Evolutionary conservation across 108 stramenopile species (phyloP).

Genomic region (Schizochytrium sp.): DNA sequence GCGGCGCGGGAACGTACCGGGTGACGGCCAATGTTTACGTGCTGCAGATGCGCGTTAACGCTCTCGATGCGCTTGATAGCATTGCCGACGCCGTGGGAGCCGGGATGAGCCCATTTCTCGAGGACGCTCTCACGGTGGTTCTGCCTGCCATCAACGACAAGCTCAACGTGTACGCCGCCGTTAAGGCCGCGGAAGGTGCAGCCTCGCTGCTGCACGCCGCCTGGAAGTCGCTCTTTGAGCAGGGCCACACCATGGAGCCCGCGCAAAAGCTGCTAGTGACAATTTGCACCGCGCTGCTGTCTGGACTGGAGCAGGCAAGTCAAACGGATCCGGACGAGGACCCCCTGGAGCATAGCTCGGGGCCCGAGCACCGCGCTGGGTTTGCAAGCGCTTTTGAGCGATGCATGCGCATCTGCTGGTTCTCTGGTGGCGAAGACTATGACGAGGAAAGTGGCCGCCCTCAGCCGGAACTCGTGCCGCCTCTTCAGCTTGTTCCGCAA

Average conservation of each 20-base stretch:
- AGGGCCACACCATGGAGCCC: conserved; percentile 16
- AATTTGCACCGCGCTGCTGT: neutral
- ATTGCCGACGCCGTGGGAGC: conserved; percentile 1
- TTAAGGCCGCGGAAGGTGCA: neutral
- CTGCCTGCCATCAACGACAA: conserved; percentile 12
- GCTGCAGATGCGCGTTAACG: neutral
- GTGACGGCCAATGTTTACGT: neutral
- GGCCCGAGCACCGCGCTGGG: neutral
- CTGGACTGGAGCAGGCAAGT: neutral
- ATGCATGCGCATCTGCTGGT: conserved; percentile 14
- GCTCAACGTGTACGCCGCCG: conserved; percentile 10
- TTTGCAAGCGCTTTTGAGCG: neutral
- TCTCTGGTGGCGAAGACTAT: neutral
- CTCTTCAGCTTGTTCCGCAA: neutral
- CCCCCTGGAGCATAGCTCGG: neutral
- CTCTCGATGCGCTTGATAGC: neutral
- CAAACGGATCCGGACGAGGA: neutral
- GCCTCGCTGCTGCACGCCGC: neutral
- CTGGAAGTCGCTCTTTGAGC: conserved; percentile 15
- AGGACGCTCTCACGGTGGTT: neutral
- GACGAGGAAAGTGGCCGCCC: neutral
- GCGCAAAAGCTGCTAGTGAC: neutral
- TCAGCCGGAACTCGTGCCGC: neutral
- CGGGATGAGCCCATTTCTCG: neutral
- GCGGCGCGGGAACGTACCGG: neutral